Evolutionary conservation across 306 rosid genomes (phyloP).

Genomic region (Quercus gilva): DNA sequence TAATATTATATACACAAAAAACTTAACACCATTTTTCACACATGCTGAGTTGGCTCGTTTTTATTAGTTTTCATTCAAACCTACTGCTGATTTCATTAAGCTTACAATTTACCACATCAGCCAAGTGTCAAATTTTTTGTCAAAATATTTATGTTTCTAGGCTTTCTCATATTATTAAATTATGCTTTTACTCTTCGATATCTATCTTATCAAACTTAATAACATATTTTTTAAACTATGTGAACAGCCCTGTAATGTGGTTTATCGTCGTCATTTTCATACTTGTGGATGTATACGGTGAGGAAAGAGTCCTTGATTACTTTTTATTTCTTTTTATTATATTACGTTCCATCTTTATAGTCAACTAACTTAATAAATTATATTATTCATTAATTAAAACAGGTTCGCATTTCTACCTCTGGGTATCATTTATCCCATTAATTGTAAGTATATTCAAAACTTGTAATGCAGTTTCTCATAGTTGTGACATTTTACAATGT

Average conservation of each 20-base stretch:
- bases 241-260: slow-evolving; percentile 60
- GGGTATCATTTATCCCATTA: slow-evolving; percentile 58
- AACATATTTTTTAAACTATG: neutral
- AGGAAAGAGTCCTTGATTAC: neutral
- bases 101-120: no score
- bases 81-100: no score
- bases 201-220: neutral
- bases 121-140: no score
- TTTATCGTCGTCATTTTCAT: slow-evolving; percentile 49
- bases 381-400: neutral
- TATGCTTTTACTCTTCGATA: neutral
- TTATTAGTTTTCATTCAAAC: no score
- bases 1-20: no score
- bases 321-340: neutral
- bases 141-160: no score
- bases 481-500: neutral
- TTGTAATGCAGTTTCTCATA: neutral
- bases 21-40: no score
- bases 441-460: slow-evolving; percentile 30
- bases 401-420: slow-evolving; percentile 61
- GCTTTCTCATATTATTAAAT: no score
- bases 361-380: neutral
- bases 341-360: neutral
- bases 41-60: no score
- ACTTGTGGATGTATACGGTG: slow-evolving; percentile 55